phyloP scores from a whole-genome alignment of 768 basidiomycete species.

The Leucocoprinus birnbaumii region DNA sequence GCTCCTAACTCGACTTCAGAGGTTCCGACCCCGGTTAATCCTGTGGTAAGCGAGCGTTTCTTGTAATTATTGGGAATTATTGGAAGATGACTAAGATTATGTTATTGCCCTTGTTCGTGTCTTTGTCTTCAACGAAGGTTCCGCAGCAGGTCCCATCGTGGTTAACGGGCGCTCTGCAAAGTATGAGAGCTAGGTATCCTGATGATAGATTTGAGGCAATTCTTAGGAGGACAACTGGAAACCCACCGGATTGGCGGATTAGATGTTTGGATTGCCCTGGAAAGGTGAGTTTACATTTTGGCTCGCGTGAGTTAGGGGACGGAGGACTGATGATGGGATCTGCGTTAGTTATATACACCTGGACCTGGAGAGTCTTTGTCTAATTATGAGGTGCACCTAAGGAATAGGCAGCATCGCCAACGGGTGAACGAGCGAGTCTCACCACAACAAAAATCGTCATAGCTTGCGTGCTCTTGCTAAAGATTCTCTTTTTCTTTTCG shows the following conservation, averaged over 20 bases:
- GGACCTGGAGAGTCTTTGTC: conserved; percentile 83
- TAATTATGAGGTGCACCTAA: conserved; percentile 93
- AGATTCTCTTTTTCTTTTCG: background rate
- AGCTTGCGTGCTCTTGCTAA: conserved; percentile 10
- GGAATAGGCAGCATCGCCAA: conserved; percentile 77
- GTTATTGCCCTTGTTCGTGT: background rate
- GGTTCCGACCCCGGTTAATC: conserved; percentile 18
- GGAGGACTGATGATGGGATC: conserved; percentile 12
- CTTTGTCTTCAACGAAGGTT: background rate
- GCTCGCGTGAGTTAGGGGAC: background rate
- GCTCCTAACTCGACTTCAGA: conserved; percentile 14
- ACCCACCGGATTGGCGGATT: conserved; percentile 83
- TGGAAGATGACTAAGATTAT: background rate
- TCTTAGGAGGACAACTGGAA: conserved; percentile 52
- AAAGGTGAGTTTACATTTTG: conserved; percentile 55
- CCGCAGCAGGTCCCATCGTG: conserved; percentile 59
- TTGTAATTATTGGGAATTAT: background rate
- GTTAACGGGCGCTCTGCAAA: conserved; percentile 64
- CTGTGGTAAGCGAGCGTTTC: conserved; percentile 6
- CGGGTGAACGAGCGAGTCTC: conserved; percentile 59
- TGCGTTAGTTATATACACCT: conserved; percentile 76
- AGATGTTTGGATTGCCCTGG: conserved; percentile 93
- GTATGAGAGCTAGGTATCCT: conserved; percentile 69
- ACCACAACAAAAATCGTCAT: conserved; percentile 11
- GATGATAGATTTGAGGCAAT: conserved; percentile 84